phyloP scores from a whole-genome alignment of 2,329 filamentous ascomycete genomes.

The Fusarium citri region DNA sequence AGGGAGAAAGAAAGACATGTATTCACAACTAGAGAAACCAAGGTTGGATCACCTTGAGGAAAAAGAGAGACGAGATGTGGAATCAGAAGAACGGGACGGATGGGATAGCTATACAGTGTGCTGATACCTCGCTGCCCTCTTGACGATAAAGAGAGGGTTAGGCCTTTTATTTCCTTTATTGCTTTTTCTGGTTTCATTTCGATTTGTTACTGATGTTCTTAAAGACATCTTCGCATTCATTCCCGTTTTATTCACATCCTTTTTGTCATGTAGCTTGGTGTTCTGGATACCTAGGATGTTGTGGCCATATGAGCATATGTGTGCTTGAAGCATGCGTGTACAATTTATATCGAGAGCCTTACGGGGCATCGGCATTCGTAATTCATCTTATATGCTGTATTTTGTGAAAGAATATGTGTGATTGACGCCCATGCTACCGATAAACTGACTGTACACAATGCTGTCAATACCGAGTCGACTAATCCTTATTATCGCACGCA shows the following conservation, averaged over 20 bases:
- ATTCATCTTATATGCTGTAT: not conserved
- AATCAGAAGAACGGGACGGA: constrained; percentile 6
- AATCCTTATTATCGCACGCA: not conserved
- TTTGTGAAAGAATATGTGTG: not conserved
- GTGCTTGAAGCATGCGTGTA: constrained; percentile 30
- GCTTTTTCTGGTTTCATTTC: constrained; percentile 10
- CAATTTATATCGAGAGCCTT: constrained; percentile 33
- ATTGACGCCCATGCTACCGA: not conserved
- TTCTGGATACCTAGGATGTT: constrained; percentile 51
- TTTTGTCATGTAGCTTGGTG: constrained; percentile 48
- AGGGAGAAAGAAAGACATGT: constrained; percentile 14
- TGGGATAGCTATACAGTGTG: constrained; percentile 32
- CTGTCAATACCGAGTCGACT: not conserved
- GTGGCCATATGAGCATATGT: constrained; percentile 20
- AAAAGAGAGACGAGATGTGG: not conserved
- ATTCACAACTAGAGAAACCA: constrained; percentile 21
- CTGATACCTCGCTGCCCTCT: constrained; percentile 42
- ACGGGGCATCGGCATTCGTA: constrained; percentile 11
- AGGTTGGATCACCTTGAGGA: constrained; percentile 29
- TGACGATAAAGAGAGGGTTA: constrained; percentile 9
- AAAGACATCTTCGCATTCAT: constrained; percentile 13
- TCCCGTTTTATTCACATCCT: constrained; percentile 16
- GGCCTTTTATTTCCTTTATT: constrained; percentile 17
- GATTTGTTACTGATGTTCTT: constrained; percentile 9
- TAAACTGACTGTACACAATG: not conserved